Evolutionary conservation across 768 basidiomycete genomes (phyloP).

Genomic region (Pisolithus albus): DNA sequence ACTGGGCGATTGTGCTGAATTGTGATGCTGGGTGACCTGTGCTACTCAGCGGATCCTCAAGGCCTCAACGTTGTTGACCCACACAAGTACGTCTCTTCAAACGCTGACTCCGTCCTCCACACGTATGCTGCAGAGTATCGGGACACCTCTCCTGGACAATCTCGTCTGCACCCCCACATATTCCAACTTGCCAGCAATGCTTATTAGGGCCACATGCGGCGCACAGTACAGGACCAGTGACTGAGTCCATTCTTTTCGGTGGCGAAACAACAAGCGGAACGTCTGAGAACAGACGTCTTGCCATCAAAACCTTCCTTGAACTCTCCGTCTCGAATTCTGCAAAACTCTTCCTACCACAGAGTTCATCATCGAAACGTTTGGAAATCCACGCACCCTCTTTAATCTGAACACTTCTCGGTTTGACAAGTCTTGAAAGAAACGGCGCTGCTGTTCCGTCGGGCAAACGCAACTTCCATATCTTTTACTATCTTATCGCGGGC

Average conservation of each 20-base stretch:
- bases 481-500: slow-evolving; percentile 91
- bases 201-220: slow-evolving; percentile 91
- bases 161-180: slow-evolving; percentile 72
- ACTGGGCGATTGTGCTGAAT: no score
- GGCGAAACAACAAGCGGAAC: slow-evolving; percentile 94
- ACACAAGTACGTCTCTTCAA: slow-evolving; percentile 80
- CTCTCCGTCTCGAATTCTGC: slow-evolving; percentile 78
- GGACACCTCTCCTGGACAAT: slow-evolving; percentile 58
- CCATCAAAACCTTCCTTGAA: slow-evolving; percentile 89
- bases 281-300: slow-evolving; percentile 83
- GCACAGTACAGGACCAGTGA: slow-evolving; percentile 93
- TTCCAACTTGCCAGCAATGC: slow-evolving; percentile 88
- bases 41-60: no score
- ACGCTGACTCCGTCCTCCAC: slow-evolving; percentile 76
- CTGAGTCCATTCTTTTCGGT: slow-evolving; percentile 80
- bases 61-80: slow-evolving; percentile 85
- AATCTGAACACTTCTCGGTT: slow-evolving; percentile 96
- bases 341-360: no score
- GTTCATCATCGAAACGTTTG: slow-evolving; percentile 90
- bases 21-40: no score
- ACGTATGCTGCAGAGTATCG: slow-evolving; percentile 85
- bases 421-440: slow-evolving; percentile 85
- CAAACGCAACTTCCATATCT: slow-evolving; percentile 96
- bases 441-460: slow-evolving; percentile 82
- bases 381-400: slow-evolving; percentile 84